Conservation (phyloP, 2,329 filamentous ascomycete species). For the Tolypocladium album region DNA sequence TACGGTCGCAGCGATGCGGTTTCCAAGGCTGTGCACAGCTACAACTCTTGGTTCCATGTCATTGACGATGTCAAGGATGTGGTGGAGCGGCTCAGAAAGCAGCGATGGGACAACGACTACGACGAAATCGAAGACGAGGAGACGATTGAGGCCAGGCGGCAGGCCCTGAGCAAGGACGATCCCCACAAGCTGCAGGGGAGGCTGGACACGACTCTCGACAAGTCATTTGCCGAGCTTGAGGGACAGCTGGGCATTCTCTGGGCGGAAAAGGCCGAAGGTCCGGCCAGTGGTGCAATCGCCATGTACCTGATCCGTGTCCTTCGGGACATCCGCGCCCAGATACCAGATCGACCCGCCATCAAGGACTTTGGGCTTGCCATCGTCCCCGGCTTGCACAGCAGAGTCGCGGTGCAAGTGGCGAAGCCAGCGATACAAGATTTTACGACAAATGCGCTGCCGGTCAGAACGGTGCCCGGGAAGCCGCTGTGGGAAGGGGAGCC, state of each 20-base stretch:
- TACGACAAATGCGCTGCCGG: slow-evolving; percentile 25
- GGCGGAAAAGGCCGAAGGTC: slow-evolving; percentile 29
- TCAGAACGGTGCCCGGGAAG: slow-evolving; percentile 45
- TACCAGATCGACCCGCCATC: slow-evolving; percentile 42
- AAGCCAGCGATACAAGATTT: slow-evolving; percentile 38
- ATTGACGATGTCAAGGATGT: slow-evolving; percentile 56
- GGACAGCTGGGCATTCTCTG: slow-evolving; percentile 42
- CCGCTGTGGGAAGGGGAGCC: slow-evolving; percentile 74
- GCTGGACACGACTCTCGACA: slow-evolving; percentile 43
- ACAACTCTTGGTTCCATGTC: slow-evolving; percentile 62
- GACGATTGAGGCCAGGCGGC: slow-evolving; percentile 54
- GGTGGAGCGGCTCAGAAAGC: slow-evolving; percentile 53
- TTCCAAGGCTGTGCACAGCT: slow-evolving; percentile 48
- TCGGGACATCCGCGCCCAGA: slow-evolving; percentile 58
- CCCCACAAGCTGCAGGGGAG: slow-evolving; percentile 50
- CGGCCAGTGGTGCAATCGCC: slow-evolving; percentile 40
- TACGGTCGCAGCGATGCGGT: slow-evolving; percentile 64
- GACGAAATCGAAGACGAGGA: slow-evolving; percentile 67
- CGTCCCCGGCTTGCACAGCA: slow-evolving; percentile 53
- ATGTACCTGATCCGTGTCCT: slow-evolving; percentile 64
- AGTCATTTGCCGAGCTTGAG: slow-evolving; percentile 49
- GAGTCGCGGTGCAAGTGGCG: slow-evolving; percentile 45
- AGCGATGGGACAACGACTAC: slow-evolving; percentile 66
- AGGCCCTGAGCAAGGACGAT: slow-evolving; percentile 61
- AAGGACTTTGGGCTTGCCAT: slow-evolving; percentile 48